Evolutionary conservation across 2,329 filamentous ascomycete genomes (phyloP).

Genomic region (Ceratocystis albifundus): DNA sequence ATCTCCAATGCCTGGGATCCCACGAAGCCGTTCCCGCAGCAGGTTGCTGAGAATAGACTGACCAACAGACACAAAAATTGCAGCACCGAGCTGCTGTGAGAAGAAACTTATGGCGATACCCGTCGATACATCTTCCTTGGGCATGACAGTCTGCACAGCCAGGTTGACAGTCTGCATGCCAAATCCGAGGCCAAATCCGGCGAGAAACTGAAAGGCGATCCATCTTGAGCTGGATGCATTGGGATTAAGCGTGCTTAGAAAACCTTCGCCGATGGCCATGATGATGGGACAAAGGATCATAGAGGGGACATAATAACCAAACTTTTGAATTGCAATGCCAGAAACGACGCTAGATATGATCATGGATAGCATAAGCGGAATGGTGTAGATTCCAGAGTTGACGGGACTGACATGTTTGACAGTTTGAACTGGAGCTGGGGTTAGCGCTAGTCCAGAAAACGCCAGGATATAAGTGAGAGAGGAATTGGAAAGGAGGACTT

Average conservation of each 20-base stretch:
- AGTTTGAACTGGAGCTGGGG: constrained; percentile 38
- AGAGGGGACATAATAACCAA: constrained; percentile 49
- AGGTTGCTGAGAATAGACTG: constrained; percentile 43
- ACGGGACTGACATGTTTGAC: constrained; percentile 42
- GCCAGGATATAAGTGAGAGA: constrained; percentile 22
- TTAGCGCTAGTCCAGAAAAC: constrained; percentile 2
- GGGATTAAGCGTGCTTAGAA: constrained; percentile 45
- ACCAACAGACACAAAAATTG: constrained; percentile 46
- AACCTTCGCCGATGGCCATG: constrained; percentile 43
- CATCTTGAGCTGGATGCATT: constrained; percentile 39
- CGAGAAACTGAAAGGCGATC: constrained; percentile 49
- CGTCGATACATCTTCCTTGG: constrained; percentile 41
- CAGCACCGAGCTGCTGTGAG: constrained; percentile 47
- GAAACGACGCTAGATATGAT: constrained; percentile 41
- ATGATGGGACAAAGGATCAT: constrained; percentile 43
- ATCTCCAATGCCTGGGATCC: constrained; percentile 36
- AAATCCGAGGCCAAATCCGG: constrained; percentile 47
- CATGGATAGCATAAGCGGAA: constrained; percentile 46
- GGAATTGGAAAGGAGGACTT: constrained; percentile 28
- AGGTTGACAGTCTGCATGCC: constrained; percentile 48
- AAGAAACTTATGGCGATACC: constrained; percentile 48
- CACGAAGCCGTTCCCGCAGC: constrained; percentile 32
- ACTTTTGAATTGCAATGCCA: constrained; percentile 39
- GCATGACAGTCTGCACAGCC: constrained; percentile 45
- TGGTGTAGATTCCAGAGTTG: constrained; percentile 45